Evolutionary conservation across 2,329 filamentous ascomycete genomes (phyloP).

Genomic region (Exophiala spinifera): DNA sequence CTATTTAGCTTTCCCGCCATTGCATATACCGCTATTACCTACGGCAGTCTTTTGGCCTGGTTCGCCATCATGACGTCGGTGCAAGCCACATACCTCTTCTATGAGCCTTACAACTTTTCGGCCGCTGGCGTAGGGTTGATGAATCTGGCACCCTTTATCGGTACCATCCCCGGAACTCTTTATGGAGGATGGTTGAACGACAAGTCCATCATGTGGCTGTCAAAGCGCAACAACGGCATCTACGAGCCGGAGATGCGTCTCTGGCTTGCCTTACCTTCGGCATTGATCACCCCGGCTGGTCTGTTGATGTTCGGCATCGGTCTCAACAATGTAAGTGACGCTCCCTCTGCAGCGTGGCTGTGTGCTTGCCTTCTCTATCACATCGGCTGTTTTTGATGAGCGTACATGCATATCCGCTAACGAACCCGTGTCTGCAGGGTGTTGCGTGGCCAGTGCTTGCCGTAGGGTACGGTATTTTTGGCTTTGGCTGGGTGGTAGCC

Average conservation of each 20-base stretch:
- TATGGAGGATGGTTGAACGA: slow-evolving; percentile 43
- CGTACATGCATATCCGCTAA: not conserved
- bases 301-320: slow-evolving; percentile 42
- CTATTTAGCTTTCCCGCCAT: slow-evolving; percentile 33
- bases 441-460: slow-evolving; percentile 33
- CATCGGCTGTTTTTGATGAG: too few relatives aligned
- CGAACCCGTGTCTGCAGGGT: slow-evolving; percentile 25
- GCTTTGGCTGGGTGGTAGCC: slow-evolving; percentile 33
- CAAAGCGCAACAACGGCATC: slow-evolving; percentile 46
- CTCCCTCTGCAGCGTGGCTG: too few relatives aligned
- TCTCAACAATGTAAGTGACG: slow-evolving; percentile 15
- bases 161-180: slow-evolving; percentile 39
- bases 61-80: slow-evolving; percentile 49
- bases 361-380: not conserved
- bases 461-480: slow-evolving; percentile 35
- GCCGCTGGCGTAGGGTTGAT: slow-evolving; percentile 34
- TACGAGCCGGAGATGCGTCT: slow-evolving; percentile 52
- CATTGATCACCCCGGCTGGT: slow-evolving; percentile 33
- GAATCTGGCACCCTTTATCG: slow-evolving; percentile 38
- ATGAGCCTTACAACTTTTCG: slow-evolving; percentile 35
- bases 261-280: slow-evolving; percentile 29
- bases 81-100: slow-evolving; percentile 41
- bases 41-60: slow-evolving; percentile 38
- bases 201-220: slow-evolving; percentile 39
- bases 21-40: slow-evolving; percentile 40